These are phyloP conservation scores for Acer yangbiense DNA, from an alignment of 345 rosid genomes.

Conservation along the genomic window DNA sequence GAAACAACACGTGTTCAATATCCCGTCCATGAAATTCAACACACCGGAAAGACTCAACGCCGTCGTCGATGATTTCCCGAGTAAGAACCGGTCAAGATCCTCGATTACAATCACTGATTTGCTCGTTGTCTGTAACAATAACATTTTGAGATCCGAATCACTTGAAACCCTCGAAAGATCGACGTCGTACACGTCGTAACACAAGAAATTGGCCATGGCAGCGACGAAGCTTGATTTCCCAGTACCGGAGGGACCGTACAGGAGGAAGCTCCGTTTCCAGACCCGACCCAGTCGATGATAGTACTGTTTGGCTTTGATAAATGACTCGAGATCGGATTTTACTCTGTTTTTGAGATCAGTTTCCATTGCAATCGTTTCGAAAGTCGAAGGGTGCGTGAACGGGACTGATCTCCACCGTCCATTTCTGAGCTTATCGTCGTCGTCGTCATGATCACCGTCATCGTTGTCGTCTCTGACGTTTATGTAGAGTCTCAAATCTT, in stretches of 20 bases:
- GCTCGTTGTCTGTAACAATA: conserved; percentile 52
- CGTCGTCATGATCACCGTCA: background rate
- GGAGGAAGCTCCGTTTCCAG: conserved; percentile 74
- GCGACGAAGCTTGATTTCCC: conserved; percentile 83
- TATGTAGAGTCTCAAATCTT: conserved; percentile 58
- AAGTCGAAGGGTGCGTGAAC: conserved; percentile 76
- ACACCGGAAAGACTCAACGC: conserved; percentile 55
- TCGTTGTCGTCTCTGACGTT: conserved; percentile 34
- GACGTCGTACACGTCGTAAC: conserved; percentile 68
- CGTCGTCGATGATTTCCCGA: conserved; percentile 41
- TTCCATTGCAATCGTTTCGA: conserved; percentile 82
- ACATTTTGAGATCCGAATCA: conserved; percentile 61
- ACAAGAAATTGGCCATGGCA: conserved; percentile 70
- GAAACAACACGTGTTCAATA: conserved; percentile 53
- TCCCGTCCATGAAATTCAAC: conserved; percentile 75
- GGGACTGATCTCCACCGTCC: conserved; percentile 80
- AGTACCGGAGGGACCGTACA: conserved; percentile 82
- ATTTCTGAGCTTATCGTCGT: background rate
- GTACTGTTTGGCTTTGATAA: conserved; percentile 66
- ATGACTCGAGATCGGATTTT: conserved; percentile 71
- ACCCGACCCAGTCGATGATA: conserved; percentile 75
- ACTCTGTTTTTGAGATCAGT: conserved; percentile 63
- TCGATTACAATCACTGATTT: conserved; percentile 66
- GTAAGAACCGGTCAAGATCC: conserved; percentile 65
- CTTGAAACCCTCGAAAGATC: conserved; percentile 62